Evolutionary conservation across 371 early-diverging fungal species (phyloP).

Genomic region (Circinella umbellata): DNA sequence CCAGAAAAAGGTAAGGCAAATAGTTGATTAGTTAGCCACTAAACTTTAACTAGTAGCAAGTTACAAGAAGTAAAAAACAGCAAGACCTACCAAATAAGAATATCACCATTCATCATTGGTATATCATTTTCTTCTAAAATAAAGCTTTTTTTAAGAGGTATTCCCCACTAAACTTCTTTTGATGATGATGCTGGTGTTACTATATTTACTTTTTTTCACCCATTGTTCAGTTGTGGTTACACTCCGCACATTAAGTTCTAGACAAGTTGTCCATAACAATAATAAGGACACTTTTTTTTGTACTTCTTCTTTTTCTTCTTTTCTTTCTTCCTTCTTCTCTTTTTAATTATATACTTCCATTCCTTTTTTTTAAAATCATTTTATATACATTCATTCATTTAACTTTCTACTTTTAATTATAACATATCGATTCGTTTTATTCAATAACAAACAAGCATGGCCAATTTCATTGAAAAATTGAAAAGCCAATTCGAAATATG

Average conservation of each 20-base stretch:
- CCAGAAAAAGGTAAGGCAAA: too few relatives aligned
- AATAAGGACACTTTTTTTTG: background rate
- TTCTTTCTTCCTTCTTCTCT: conserved; percentile 10
- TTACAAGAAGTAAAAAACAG: too few relatives aligned
- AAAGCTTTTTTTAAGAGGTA: too few relatives aligned
- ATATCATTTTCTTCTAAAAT: too few relatives aligned
- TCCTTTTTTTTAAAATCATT: background rate
- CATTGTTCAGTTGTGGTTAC: background rate
- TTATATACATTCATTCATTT: background rate
- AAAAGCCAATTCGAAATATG: conserved; percentile 67
- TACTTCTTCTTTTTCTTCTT: background rate
- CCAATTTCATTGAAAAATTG: conserved; percentile 65
- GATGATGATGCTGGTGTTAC: too few relatives aligned
- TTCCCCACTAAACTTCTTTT: too few relatives aligned
- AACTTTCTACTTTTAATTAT: background rate
- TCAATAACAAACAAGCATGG: conserved; percentile 21
- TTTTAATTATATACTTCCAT: conserved; percentile 12
- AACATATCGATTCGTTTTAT: background rate
- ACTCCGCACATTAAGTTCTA: conserved; percentile 3
- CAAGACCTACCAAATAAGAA: too few relatives aligned
- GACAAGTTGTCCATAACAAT: background rate
- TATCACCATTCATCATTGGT: too few relatives aligned
- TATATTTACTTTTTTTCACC: background rate
- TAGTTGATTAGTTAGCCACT: too few relatives aligned
- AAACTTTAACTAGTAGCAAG: too few relatives aligned